Percentiles rank a stretch among this genome's conserved stretches.
Conservation (phyloP, 345 rosid genomes). For the Hypericum perforatum region DNA sequence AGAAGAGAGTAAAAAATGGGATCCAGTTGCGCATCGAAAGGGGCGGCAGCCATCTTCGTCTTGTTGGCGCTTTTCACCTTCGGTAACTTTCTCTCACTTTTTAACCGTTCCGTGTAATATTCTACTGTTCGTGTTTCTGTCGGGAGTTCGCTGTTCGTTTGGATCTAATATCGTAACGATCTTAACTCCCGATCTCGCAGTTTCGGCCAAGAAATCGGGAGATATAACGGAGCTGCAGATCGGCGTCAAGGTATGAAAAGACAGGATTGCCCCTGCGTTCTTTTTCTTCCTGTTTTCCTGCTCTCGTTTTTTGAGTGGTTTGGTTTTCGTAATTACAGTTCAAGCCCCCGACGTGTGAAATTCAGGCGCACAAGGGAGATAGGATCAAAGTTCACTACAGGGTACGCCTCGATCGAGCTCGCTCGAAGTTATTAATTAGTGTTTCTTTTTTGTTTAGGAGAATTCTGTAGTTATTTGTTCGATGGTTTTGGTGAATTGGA, state of each 20-base stretch:
- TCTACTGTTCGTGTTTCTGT: neutral
- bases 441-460: neutral
- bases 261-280: neutral
- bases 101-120: conserved; percentile 6
- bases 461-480: neutral
- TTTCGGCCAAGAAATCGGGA: conserved; percentile 49
- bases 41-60: conserved; percentile 18
- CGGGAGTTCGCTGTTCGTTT: neutral
- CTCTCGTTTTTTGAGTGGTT: neutral
- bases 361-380: conserved; percentile 93
- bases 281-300: too few relatives aligned
- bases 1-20: conserved; percentile 15
- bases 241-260: conserved; percentile 65
- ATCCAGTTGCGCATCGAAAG: conserved; percentile 22
- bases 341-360: conserved; percentile 64
- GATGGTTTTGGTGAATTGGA: neutral
- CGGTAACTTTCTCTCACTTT: conserved; percentile 17
- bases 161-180: too few relatives aligned
- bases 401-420: conserved; percentile 26
- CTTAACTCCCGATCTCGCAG: conserved; percentile 24
- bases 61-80: conserved; percentile 22
- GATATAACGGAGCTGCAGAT: conserved; percentile 83
- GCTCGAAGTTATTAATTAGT: neutral
- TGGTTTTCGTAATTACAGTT: conserved; percentile 25
- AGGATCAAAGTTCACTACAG: conserved; percentile 76